Percentiles rank a stretch among this genome's conserved stretches.
phyloP scores from a whole-genome alignment of 176 grass and related monocot genomes.

The Panicum miliaceum region DNA sequence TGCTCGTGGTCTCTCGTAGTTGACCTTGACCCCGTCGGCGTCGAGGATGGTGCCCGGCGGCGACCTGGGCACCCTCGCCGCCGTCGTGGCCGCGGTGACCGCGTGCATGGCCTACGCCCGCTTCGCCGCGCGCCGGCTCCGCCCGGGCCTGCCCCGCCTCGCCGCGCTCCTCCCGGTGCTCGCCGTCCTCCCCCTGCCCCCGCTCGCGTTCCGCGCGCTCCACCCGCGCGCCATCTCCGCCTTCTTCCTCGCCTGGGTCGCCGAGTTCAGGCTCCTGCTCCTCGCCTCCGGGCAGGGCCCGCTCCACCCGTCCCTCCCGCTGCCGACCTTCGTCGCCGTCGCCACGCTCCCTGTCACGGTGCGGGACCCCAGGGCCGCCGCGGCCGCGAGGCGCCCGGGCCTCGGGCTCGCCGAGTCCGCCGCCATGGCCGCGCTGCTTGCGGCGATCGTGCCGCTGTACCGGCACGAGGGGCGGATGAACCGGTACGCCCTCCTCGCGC shows the following conservation, averaged over 20 bases:
- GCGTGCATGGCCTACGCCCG: conserved; percentile 58
- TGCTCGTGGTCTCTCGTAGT: background rate
- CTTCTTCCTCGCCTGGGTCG: conserved; percentile 74
- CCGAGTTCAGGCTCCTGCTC: conserved; percentile 69
- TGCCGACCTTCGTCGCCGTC: conserved; percentile 45
- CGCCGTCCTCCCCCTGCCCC: conserved; percentile 49
- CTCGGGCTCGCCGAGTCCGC: conserved; percentile 23
- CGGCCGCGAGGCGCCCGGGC: background rate
- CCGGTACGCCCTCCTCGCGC: conserved; percentile 35
- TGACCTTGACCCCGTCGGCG: background rate
- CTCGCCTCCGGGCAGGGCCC: conserved; percentile 56
- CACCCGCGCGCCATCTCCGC: conserved; percentile 57
- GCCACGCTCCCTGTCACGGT: conserved; percentile 51
- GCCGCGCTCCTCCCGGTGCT: conserved; percentile 56
- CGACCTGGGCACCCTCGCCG: conserved; percentile 46
- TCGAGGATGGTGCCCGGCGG: conserved; percentile 19
- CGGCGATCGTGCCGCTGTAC: conserved; percentile 55
- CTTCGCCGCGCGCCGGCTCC: conserved; percentile 39
- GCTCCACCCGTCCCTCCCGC: conserved; percentile 54
- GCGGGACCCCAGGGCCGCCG: background rate
- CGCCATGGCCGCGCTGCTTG: conserved; percentile 53
- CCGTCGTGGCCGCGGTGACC: conserved; percentile 25
- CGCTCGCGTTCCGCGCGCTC: conserved; percentile 55
- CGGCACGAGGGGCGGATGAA: conserved; percentile 28
- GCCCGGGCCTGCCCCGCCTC: conserved; percentile 53